These are phyloP conservation scores for Boeremia lycopersici DNA, from an alignment of 2,329 filamentous ascomycete species.

Conservation along the genomic window DNA sequence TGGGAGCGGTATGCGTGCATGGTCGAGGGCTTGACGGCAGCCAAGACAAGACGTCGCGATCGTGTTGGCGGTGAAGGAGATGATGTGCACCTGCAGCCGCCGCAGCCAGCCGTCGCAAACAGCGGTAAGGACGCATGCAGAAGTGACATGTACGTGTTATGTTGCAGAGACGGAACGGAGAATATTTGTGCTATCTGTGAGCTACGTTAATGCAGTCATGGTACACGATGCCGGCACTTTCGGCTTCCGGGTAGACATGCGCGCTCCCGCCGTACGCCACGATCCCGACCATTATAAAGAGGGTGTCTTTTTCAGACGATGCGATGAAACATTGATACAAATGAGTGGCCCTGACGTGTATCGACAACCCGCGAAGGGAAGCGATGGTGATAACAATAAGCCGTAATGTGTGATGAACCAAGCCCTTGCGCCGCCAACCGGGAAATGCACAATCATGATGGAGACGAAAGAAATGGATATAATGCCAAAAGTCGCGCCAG, in stretches of 20 bases:
- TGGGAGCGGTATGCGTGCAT: too few relatives aligned
- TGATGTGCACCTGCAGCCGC: too few relatives aligned
- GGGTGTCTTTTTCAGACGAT: neutral
- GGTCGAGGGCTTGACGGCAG: too few relatives aligned
- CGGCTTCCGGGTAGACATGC: neutral
- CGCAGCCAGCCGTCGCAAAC: too few relatives aligned
- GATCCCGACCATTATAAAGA: neutral
- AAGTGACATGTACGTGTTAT: too few relatives aligned
- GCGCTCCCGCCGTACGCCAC: neutral
- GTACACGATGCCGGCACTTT: neutral
- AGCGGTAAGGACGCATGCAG: too few relatives aligned
- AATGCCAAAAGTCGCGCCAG: neutral
- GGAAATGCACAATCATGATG: conserved; percentile 12
- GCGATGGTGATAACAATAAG: neutral
- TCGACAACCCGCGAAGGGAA: neutral
- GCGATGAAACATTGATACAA: neutral
- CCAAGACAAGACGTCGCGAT: neutral
- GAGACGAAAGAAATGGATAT: neutral
- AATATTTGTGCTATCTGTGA: neutral
- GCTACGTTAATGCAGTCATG: neutral
- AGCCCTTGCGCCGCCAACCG: neutral
- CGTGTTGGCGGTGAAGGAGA: neutral
- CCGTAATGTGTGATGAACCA: neutral
- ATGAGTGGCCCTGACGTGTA: conserved; percentile 28
- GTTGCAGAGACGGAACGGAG: too few relatives aligned